A percentile compares a stretch with the other conserved stretches of the same genome.
Conservation (phyloP, 2,329 filamentous ascomycete species). For the Verticillium nonalfalfae region DNA sequence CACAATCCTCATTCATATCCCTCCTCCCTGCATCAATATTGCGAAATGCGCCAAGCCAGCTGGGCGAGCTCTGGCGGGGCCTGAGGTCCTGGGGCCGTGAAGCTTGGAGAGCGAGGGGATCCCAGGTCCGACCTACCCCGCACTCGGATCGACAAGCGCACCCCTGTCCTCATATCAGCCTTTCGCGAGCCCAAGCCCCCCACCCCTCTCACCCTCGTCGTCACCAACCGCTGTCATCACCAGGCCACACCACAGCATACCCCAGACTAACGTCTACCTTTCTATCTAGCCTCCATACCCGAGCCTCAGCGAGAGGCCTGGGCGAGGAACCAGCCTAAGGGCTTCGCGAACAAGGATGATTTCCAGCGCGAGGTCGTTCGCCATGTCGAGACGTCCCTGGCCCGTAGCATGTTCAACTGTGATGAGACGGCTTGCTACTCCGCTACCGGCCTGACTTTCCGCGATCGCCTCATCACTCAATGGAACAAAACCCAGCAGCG, state of each 20-base stretch:
- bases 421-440: slow-evolving; percentile 91
- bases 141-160: neutral
- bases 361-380: slow-evolving; percentile 84
- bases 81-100: slow-evolving; percentile 8
- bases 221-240: neutral
- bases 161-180: neutral
- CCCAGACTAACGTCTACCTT: neutral
- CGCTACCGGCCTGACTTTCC: slow-evolving; percentile 84
- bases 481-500: slow-evolving; percentile 99
- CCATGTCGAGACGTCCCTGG: slow-evolving; percentile 94
- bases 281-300: slow-evolving; percentile 62
- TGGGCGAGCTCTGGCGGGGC: slow-evolving; percentile 7
- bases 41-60: neutral
- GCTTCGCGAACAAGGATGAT: slow-evolving; percentile 73
- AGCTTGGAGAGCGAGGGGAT: slow-evolving; percentile 1
- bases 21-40: neutral
- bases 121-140: neutral
- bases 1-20: neutral
- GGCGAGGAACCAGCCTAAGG: slow-evolving; percentile 56
- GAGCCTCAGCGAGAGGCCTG: slow-evolving; percentile 80
- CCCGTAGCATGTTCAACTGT: slow-evolving; percentile 96
- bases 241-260: neutral
- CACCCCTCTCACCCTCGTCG: neutral
- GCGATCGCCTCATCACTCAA: slow-evolving; percentile 85
- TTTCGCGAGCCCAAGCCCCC: neutral